phyloP scores from a whole-genome alignment of 2,329 filamentous ascomycete genomes.

The Cryphonectria nitschkei region DNA sequence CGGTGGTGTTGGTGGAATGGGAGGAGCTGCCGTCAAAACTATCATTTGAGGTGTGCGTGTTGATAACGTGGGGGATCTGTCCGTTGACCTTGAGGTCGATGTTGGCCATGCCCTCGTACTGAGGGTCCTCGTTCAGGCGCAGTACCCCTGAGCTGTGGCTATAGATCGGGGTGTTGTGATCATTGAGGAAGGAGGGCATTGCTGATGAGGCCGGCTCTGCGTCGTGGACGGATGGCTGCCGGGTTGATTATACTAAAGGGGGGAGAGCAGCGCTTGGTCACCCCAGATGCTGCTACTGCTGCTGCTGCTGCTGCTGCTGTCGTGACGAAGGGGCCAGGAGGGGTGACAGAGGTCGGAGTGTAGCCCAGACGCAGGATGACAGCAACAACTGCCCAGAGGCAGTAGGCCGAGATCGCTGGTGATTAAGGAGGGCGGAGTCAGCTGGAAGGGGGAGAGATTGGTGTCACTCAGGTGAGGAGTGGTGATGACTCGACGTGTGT shows the following conservation, averaged over 20 bases:
- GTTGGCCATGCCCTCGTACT: slow-evolving; percentile 33
- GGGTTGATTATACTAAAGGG: slow-evolving; percentile 23
- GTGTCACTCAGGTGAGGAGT: slow-evolving; percentile 18
- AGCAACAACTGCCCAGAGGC: slow-evolving; percentile 15
- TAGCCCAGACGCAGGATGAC: slow-evolving; percentile 9
- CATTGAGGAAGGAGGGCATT: slow-evolving; percentile 60
- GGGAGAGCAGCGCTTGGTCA: slow-evolving; percentile 14
- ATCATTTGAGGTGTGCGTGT: slow-evolving; percentile 53
- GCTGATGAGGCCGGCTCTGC: slow-evolving; percentile 11
- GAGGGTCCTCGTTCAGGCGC: slow-evolving; percentile 46
- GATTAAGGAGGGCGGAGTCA: background rate
- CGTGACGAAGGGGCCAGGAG: background rate
- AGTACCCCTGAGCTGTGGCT: slow-evolving; percentile 48
- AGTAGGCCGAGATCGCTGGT: slow-evolving; percentile 6
- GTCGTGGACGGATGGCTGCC: slow-evolving; percentile 11
- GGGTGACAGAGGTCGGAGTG: background rate
- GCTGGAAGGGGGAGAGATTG: background rate
- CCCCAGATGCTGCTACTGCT: background rate
- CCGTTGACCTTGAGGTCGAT: slow-evolving; percentile 39
- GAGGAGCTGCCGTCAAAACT: slow-evolving; percentile 60
- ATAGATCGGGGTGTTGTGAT: slow-evolving; percentile 49
- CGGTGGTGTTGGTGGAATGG: slow-evolving; percentile 54
- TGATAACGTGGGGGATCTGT: slow-evolving; percentile 39
- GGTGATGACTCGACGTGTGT: slow-evolving; percentile 7
- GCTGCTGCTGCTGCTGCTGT: slow-evolving; percentile 11